Evolutionary conservation across 2,329 filamentous ascomycete species (phyloP).

Genomic region (Aspergillus sp.): DNA sequence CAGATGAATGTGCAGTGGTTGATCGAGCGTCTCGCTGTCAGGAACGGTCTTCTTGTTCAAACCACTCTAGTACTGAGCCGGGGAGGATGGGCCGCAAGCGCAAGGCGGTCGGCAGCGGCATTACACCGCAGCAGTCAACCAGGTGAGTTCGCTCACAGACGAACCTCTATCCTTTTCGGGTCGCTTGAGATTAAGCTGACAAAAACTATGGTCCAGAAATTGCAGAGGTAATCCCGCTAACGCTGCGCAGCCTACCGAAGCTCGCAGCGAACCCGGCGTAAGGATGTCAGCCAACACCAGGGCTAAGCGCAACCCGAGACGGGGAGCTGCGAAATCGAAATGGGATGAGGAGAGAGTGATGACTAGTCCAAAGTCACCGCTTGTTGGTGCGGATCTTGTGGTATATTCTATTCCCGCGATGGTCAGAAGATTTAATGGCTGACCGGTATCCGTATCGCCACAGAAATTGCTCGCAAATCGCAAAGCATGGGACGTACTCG

Average conservation of each 20-base stretch:
- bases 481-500: slow-evolving; percentile 36
- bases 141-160: slow-evolving; percentile 13
- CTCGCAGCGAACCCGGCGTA: slow-evolving; percentile 10
- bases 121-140: slow-evolving; percentile 11
- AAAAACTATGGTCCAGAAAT: slow-evolving; percentile 17
- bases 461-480: slow-evolving; percentile 36
- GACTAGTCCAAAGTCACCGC: slow-evolving; percentile 32
- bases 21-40: background rate
- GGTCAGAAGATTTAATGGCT: background rate
- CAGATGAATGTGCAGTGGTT: background rate
- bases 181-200: slow-evolving; percentile 2
- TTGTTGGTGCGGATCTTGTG: slow-evolving; percentile 33
- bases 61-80: slow-evolving; percentile 5
- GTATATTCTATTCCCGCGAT: slow-evolving; percentile 18
- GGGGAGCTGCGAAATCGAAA: slow-evolving; percentile 23
- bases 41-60: slow-evolving; percentile 15
- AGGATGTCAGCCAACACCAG: slow-evolving; percentile 24
- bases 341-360: slow-evolving; percentile 34
- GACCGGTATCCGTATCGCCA: background rate
- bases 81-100: slow-evolving; percentile 27
- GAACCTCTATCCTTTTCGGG: background rate
- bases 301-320: slow-evolving; percentile 27
- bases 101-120: slow-evolving; percentile 32
- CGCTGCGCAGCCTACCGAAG: slow-evolving; percentile 21
- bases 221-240: slow-evolving; percentile 13